phyloP scores from a whole-genome alignment of 306 rosid species.

The Carpinus fangiana region DNA sequence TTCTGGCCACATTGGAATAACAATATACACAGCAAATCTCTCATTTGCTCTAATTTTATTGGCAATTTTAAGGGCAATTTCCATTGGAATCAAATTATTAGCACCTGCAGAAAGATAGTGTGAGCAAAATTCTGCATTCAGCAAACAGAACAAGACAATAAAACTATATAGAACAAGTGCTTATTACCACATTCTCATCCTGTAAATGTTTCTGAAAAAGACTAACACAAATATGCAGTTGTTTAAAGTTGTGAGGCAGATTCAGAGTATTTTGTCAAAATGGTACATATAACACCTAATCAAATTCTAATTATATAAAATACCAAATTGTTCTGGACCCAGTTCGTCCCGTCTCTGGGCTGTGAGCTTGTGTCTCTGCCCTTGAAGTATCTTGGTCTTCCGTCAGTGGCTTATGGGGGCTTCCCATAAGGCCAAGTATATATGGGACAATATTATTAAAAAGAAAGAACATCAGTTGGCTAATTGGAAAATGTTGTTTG shows the following conservation, averaged over 20 bases:
- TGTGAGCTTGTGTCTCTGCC: too few relatives aligned
- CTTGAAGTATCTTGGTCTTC: too few relatives aligned
- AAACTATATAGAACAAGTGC: slow-evolving; percentile 1
- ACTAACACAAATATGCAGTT: slow-evolving; percentile 1
- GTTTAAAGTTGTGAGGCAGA: background rate
- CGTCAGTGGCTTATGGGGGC: too few relatives aligned
- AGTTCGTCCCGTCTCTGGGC: background rate
- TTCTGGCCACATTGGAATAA: slow-evolving; percentile 99
- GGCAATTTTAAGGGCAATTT: slow-evolving; percentile 92
- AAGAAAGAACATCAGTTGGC: too few relatives aligned
- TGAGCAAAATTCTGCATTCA: slow-evolving; percentile 20
- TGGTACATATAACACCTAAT: slow-evolving; percentile 6
- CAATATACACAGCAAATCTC: slow-evolving; percentile 88
- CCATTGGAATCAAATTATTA: slow-evolving; percentile 96
- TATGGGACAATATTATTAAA: too few relatives aligned
- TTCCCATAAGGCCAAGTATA: too few relatives aligned
- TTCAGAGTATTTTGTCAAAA: background rate
- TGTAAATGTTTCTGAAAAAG: background rate
- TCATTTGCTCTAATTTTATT: slow-evolving; percentile 83
- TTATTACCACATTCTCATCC: slow-evolving; percentile 14
- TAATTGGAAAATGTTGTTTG: too few relatives aligned
- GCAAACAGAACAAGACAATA: slow-evolving; percentile 10
- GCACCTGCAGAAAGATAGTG: slow-evolving; percentile 66
- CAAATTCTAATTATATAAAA: background rate
- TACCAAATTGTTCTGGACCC: background rate